These are phyloP conservation scores for sunflower (Helianthus annuus) DNA, from an alignment of 129 eudicot species.

Conservation along the genomic window DNA sequence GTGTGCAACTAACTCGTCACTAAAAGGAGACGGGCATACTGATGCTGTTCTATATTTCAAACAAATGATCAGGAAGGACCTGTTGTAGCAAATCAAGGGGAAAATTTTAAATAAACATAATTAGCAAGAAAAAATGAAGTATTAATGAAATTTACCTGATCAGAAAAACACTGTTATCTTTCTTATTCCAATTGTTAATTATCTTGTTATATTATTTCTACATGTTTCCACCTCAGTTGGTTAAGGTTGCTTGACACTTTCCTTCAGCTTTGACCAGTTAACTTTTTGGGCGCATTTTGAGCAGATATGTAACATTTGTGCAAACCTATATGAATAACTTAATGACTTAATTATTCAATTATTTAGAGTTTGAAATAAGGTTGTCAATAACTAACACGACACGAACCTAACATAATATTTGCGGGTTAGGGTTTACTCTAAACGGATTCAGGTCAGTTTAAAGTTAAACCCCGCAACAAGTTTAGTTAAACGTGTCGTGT, in stretches of 20 bases:
- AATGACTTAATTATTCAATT: background rate
- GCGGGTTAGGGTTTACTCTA: too few relatives aligned
- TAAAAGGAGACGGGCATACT: constrained; percentile 4
- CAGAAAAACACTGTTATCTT: constrained; percentile 7
- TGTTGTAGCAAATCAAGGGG: background rate
- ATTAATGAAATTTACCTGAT: constrained; percentile 24
- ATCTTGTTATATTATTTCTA: constrained; percentile 8
- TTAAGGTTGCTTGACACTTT: constrained; percentile 58
- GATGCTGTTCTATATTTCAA: background rate
- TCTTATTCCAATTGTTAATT: constrained; percentile 21
- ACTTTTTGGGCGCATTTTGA: constrained; percentile 54
- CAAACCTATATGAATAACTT: constrained; percentile 45
- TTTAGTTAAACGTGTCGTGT: background rate
- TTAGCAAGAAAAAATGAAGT: background rate
- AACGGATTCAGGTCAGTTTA: background rate
- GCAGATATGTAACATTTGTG: constrained; percentile 74
- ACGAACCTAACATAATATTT: background rate
- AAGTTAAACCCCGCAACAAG: background rate
- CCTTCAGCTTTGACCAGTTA: constrained; percentile 51
- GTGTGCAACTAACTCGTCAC: background rate
- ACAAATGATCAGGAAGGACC: constrained; percentile 6
- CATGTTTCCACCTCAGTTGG: constrained; percentile 37
- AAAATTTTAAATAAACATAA: background rate
- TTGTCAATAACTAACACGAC: background rate
- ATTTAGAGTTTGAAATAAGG: background rate